phyloP scores from a whole-genome alignment of 768 basidiomycete species.

The Russula vinacea region DNA sequence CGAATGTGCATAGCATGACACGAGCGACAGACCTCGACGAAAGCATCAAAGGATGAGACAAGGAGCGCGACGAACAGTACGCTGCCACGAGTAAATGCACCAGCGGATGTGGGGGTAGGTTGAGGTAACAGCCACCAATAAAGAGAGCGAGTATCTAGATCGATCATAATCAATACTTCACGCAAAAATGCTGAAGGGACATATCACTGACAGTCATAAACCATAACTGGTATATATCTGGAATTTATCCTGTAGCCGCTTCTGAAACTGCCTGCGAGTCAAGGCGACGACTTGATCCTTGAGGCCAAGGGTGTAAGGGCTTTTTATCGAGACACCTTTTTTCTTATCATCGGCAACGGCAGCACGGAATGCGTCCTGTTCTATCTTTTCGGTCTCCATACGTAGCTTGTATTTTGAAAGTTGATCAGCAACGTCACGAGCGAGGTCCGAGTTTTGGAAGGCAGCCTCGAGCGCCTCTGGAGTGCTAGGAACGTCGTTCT shows the following conservation, averaged over 20 bases:
- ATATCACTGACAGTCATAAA: conserved; percentile 54
- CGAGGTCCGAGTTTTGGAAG: conserved; percentile 51
- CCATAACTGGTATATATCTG: conserved; percentile 69
- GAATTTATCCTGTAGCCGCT: conserved; percentile 71
- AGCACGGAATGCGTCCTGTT: conserved; percentile 73
- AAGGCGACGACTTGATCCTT: conserved; percentile 69
- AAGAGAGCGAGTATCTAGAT: conserved; percentile 48
- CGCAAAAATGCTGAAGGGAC: conserved; percentile 39
- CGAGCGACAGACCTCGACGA: conserved; percentile 52
- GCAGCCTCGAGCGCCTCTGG: conserved; percentile 65
- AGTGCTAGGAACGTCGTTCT: conserved; percentile 58
- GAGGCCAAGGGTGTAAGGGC: conserved; percentile 83
- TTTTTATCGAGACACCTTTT: conserved; percentile 70
- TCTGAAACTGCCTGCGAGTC: conserved; percentile 69
- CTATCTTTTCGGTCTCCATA: conserved; percentile 58
- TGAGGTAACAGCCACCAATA: conserved; percentile 71
- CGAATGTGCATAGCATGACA: neutral
- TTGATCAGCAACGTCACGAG: conserved; percentile 43
- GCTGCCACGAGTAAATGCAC: conserved; percentile 85
- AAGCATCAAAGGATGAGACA: conserved; percentile 66
- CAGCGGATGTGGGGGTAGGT: conserved; percentile 71
- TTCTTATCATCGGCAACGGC: conserved; percentile 79
- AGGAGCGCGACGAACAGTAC: conserved; percentile 72
- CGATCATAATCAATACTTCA: neutral
- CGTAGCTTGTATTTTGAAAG: conserved; percentile 53